Percentiles rank a stretch among this genome's conserved stretches.
Evolutionary conservation across 2,329 filamentous ascomycete species (phyloP).

Genomic region (Calycina marina): DNA sequence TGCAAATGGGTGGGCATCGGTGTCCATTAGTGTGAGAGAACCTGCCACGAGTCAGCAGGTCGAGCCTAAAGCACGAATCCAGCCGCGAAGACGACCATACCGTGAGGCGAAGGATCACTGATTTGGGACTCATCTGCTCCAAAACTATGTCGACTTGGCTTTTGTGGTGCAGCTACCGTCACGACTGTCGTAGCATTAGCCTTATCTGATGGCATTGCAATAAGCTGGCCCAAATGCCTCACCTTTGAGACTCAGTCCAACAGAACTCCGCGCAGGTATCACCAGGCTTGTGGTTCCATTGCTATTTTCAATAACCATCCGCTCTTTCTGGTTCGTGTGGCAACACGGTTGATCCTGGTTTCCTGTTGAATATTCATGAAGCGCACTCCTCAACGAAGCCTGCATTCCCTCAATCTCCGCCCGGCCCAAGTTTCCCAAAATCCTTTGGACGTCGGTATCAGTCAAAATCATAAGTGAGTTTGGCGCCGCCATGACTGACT

Average conservation of each 20-base stretch:
- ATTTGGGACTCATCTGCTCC: no score
- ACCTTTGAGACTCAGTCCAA: conserved; percentile 56
- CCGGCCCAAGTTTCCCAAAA: conserved; percentile 37
- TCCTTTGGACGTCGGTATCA: conserved; percentile 37
- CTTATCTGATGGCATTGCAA: no score
- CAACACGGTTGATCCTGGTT: conserved; percentile 25
- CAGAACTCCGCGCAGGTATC: conserved; percentile 54
- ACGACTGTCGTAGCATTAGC: no score
- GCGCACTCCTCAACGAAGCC: conserved; percentile 32
- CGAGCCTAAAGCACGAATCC: no score
- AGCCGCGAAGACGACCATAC: no score
- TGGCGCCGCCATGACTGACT: conserved; percentile 24
- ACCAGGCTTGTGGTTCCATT: conserved; percentile 48
- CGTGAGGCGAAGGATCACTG: no score
- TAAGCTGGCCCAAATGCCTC: no score
- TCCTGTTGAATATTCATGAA: conserved; percentile 48
- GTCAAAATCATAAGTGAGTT: conserved; percentile 44
- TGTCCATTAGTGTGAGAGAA: conserved; percentile 53
- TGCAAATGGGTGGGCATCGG: conserved; percentile 46
- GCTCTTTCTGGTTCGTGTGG: conserved; percentile 39
- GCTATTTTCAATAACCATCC: conserved; percentile 32
- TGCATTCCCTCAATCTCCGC: conserved; percentile 39
- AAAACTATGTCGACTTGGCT: no score
- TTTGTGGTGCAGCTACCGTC: no score
- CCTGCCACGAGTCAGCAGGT: no score